phyloP scores from a whole-genome alignment of 2,329 filamentous ascomycete species.

The Diaporthe eres region DNA sequence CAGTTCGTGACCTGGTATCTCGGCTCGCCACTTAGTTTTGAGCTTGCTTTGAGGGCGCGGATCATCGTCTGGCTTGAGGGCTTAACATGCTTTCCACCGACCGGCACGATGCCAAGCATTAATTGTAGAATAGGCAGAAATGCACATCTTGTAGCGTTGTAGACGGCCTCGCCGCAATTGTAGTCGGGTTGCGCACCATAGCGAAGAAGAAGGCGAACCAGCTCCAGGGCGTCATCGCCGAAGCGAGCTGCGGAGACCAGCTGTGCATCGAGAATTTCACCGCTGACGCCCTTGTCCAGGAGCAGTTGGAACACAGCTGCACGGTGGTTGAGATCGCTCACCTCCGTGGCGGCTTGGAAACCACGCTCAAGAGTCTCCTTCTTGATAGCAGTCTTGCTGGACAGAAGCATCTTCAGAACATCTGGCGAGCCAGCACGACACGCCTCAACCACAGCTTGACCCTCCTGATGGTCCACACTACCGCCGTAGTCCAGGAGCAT shows the following conservation, averaged over 20 bases:
- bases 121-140: constrained; percentile 65
- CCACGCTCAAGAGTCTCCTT: constrained; percentile 62
- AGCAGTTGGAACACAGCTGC: constrained; percentile 66
- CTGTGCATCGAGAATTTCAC: constrained; percentile 66
- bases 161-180: constrained; percentile 68
- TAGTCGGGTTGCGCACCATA: constrained; percentile 70
- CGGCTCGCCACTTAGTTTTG: constrained; percentile 63
- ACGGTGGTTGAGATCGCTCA: constrained; percentile 64
- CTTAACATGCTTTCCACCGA: constrained; percentile 58
- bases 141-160: constrained; percentile 66
- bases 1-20: constrained; percentile 63
- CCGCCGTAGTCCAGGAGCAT: constrained; percentile 67
- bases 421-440: constrained; percentile 65
- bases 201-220: constrained; percentile 65
- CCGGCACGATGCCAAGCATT: constrained; percentile 62
- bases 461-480: constrained; percentile 63
- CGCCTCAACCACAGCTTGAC: constrained; percentile 68
- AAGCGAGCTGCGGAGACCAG: constrained; percentile 67
- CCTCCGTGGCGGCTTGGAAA: constrained; percentile 69
- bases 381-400: constrained; percentile 55
- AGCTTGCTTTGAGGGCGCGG: constrained; percentile 67
- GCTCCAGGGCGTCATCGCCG: constrained; percentile 61
- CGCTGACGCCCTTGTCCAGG: constrained; percentile 63
- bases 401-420: constrained; percentile 65
- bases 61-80: constrained; percentile 63